phyloP scores from a whole-genome alignment of 352 stramenopile species.

The Globisporangium megalacanthum region DNA sequence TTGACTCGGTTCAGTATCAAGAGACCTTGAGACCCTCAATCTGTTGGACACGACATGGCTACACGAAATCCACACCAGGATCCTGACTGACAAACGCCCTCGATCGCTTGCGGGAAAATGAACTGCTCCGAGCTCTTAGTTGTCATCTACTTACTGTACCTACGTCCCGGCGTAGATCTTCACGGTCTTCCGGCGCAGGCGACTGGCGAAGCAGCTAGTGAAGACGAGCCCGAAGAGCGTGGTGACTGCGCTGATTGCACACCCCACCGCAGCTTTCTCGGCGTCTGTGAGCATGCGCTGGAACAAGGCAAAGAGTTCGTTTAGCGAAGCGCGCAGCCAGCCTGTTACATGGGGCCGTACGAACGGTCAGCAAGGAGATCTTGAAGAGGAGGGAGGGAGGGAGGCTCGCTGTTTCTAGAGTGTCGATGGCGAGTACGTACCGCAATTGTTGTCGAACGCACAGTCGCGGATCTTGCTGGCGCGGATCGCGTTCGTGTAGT shows the following conservation, averaged over 20 bases:
- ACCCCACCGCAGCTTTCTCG: slow-evolving; percentile 31
- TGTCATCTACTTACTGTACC: too few species aligned
- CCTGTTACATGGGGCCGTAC: slow-evolving; percentile 13
- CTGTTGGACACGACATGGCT: too few species aligned
- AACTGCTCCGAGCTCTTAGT: not conserved
- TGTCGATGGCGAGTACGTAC: slow-evolving; percentile 17
- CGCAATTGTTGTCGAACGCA: slow-evolving; percentile 47
- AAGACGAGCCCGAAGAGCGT: slow-evolving; percentile 32
- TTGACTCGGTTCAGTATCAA: too few species aligned
- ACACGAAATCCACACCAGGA: not conserved
- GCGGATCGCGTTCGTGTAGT: slow-evolving; percentile 45
- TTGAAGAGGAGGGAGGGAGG: not conserved
- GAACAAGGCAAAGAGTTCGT: slow-evolving; percentile 38
- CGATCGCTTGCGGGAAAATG: too few species aligned
- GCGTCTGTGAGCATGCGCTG: slow-evolving; percentile 34
- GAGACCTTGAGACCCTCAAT: too few species aligned
- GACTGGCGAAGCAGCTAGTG: slow-evolving; percentile 32
- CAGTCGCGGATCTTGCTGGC: slow-evolving; percentile 55
- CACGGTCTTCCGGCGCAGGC: slow-evolving; percentile 42
- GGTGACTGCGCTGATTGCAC: slow-evolving; percentile 16
- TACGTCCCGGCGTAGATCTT: slow-evolving; percentile 48
- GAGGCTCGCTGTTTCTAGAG: too few species aligned
- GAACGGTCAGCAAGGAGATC: not conserved
- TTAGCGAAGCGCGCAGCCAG: slow-evolving; percentile 41
- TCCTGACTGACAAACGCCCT: not conserved